Base-by-base conservation (phyloP, 2,329 filamentous ascomycete genomes). In the Phialophora chinensis region DNA sequence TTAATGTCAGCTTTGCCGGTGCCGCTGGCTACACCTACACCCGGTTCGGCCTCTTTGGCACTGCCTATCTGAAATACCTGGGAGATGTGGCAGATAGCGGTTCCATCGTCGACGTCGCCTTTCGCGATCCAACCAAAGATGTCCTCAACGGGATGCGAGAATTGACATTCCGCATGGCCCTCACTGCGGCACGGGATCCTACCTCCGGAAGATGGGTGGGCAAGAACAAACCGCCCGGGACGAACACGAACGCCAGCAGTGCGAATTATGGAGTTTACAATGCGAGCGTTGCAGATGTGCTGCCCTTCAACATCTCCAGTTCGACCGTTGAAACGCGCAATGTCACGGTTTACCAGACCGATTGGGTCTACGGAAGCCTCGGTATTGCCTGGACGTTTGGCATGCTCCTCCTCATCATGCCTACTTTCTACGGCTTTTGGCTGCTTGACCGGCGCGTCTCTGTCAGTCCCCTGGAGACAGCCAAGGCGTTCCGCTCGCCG, bases 391-490 rank as follows among this genome's bases (percentile, higher is more conserved):
- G 27, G 27, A 69, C 58, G 7, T 25, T 47, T 11, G 10, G 65
- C 2, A 58, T 42, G 14, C 31, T 60, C 27, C n/a, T 62, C 3
- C 38, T 56, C 20, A 54, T 63, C 25, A 12, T 55, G 8, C 57
- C 66, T 3, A 63, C 52, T 2, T 74, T 72, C 62, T 17, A 60
- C 23, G 67, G 63, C 65, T 59, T 74, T 47, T 67, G 63, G 60
- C 38, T 64, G 20, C 53, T 69, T 14, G 68, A 67, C 4, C 25
- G 68, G 17, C 49, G 17, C 4, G 50, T 65, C n/a, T 55, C 67
- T 17, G 38, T 70, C 27, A 67, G 63, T 61, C 68, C 68, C 20
- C 25, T 70, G 6, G 67, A 70, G 53, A 69, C 61, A 12, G 68
- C 60, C 20, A 70, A 70, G 52, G 68, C 68, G 14, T 69, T 70